Percentiles rank a stretch among this genome's conserved stretches.
phyloP scores from a whole-genome alignment of 2,329 filamentous ascomycete genomes.

The Sclerotinia borealis region DNA sequence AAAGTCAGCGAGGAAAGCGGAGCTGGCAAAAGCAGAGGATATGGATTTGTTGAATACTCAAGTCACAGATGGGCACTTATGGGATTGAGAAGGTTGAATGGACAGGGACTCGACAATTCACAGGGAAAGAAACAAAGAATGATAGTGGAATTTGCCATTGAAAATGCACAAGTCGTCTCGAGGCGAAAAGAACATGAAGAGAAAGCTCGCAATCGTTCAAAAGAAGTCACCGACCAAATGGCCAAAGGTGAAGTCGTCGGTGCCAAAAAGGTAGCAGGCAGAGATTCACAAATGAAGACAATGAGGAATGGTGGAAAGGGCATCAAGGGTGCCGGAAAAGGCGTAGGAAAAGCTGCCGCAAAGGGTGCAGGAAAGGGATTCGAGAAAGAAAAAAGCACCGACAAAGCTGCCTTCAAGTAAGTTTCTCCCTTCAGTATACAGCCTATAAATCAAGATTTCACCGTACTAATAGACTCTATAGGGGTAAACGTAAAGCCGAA shows the following conservation, averaged over 20 bases:
- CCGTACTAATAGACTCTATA: background rate
- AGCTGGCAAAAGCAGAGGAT: slow-evolving; percentile 80
- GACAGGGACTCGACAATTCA: slow-evolving; percentile 53
- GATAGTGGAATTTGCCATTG: slow-evolving; percentile 95
- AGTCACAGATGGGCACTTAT: slow-evolving; percentile 92
- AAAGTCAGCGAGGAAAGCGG: slow-evolving; percentile 75
- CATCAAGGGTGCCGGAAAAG: slow-evolving; percentile 17
- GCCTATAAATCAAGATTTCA: background rate
- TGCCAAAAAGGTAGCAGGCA: slow-evolving; percentile 31
- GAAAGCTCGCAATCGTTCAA: slow-evolving; percentile 41
- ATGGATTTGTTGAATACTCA: slow-evolving; percentile 95
- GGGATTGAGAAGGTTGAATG: slow-evolving; percentile 91
- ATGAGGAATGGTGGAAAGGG: slow-evolving; percentile 33
- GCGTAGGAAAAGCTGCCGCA: slow-evolving; percentile 18
- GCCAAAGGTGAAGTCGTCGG: slow-evolving; percentile 28
- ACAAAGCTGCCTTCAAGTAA: slow-evolving; percentile 18
- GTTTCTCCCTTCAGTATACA: background rate
- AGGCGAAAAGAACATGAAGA: slow-evolving; percentile 62
- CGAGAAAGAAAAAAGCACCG: slow-evolving; percentile 21
- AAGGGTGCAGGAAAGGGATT: slow-evolving; percentile 19
- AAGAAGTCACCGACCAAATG: slow-evolving; percentile 32
- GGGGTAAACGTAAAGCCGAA: slow-evolving; percentile 16
- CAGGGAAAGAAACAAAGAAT: slow-evolving; percentile 79
- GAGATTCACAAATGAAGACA: slow-evolving; percentile 32
- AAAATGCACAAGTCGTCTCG: slow-evolving; percentile 93